Conservation (phyloP, 148 eudicot species). For the Cornus suecica region DNA sequence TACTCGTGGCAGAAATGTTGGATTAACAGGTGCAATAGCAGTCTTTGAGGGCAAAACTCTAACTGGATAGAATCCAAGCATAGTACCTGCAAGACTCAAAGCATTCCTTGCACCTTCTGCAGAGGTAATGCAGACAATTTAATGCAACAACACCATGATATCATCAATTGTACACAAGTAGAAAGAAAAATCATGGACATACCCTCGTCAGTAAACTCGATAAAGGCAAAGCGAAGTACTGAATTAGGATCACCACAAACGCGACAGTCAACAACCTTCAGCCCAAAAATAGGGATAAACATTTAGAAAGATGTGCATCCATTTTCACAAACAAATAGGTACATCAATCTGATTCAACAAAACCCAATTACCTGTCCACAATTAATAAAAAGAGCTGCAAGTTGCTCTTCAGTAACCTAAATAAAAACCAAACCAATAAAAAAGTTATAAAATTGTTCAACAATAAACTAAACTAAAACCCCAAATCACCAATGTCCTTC, state of each 20-base stretch:
- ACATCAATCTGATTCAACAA: not conserved
- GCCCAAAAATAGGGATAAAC: conserved; percentile 9
- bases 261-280: conserved; percentile 97
- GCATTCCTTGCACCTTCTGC: conserved; percentile 95
- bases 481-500: not conserved
- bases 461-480: not conserved
- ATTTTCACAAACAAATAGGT: not conserved
- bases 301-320: not conserved
- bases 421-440: not conserved
- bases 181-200: conserved; percentile 12
- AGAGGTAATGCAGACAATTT: conserved; percentile 4
- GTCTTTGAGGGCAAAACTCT: conserved; percentile 96
- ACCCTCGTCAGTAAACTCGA: conserved; percentile 95
- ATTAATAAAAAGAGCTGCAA: conserved; percentile 73
- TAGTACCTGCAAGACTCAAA: conserved; percentile 79
- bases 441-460: conserved; percentile 3
- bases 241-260: conserved; percentile 98
- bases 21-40: conserved; percentile 99
- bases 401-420: conserved; percentile 97
- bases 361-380: conserved; percentile 77
- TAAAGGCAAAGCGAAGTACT: conserved; percentile 93
- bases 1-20: conserved; percentile 89
- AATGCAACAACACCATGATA: conserved; percentile 3
- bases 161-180: not conserved
- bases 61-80: conserved; percentile 94